Evolutionary conservation across 495 filamentous ascomycete species (phyloP), one percentile per base, ranked within the genome.

Genomic region (Podospora pseudopauciseta): DNA sequence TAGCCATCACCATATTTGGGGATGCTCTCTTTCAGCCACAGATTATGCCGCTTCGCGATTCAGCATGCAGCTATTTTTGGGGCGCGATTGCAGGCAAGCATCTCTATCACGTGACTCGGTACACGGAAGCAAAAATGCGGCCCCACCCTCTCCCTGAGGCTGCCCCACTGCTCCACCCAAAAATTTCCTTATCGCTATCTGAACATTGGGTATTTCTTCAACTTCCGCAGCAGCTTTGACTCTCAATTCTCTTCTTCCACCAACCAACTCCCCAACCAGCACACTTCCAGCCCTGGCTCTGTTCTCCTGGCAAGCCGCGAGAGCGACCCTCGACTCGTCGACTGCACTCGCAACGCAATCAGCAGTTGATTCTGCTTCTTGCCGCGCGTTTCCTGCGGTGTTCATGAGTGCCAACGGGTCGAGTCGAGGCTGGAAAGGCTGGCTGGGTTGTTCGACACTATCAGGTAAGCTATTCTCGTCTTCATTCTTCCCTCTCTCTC

Each of bases 401-500:
- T 58, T 57, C 3, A 49, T 11, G 39, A 49, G 5, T 11, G 49
- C 30, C 18, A 18, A 15, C 39, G 57, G 54, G 39, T 62, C 63
- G 44, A 68, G 63, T 44, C 30, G 27, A 59, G 28, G 4, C 30
- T 69, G 68, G 63, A 55, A 27, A 18, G 57, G 4, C 30, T 69
- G 68, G 63, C 23, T 49, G n/a, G 57, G 26, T 62, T 60, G 67
- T 58, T 26, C 18, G 5, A 23, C 26, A 28, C 55, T 23, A 62
- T 23, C 63, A 69, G 73, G 73, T 75, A 75, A 75, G 75, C 66
- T 5, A 49, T 53, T 49, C 65, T 49, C 63, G n/a, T 54, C 18
- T 66, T 55, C 55, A 34, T 65, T 66, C 26, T 69, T 55, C 64
- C 23, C 23, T 23, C 56, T 44, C 56, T 61, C 44, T 20, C 34